A percentile compares a stretch with the other conserved stretches of the same genome.
phyloP scores from a whole-genome alignment of 2,329 filamentous ascomycete genomes.

The Diaporthe caulivora region DNA sequence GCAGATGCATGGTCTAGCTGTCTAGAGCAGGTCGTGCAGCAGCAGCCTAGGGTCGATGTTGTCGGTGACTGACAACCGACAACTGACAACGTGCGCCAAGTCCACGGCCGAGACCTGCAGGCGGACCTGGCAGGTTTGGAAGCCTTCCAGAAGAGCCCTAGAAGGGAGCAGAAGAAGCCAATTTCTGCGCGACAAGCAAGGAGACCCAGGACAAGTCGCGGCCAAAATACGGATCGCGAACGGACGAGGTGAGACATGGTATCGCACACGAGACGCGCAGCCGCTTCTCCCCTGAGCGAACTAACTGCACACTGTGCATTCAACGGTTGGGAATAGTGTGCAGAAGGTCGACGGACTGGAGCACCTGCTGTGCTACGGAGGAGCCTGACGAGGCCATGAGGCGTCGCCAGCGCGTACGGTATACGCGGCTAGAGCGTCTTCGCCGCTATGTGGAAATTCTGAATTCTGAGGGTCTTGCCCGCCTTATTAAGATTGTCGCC shows the following conservation, averaged over 20 bases:
- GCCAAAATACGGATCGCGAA: background rate
- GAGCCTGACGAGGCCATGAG: background rate
- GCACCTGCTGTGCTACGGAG: background rate
- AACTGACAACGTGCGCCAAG: conserved; percentile 29
- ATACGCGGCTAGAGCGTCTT: conserved; percentile 20
- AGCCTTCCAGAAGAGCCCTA: conserved; percentile 36
- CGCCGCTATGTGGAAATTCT: background rate
- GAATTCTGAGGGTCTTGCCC: background rate
- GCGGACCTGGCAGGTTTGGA: conserved; percentile 18
- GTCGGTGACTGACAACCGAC: background rate
- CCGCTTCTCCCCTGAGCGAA: background rate
- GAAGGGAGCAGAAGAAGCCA: conserved; percentile 2
- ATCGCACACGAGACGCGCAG: conserved; percentile 16
- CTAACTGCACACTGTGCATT: background rate
- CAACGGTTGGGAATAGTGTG: conserved; percentile 6
- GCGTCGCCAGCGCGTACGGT: background rate
- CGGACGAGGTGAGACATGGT: conserved; percentile 27
- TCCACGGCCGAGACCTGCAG: conserved; percentile 15
- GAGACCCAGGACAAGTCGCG: conserved; percentile 17
- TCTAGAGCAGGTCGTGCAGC: conserved; percentile 10
- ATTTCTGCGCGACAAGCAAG: conserved; percentile 33
- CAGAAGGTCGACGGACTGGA: background rate
- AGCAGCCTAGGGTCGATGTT: background rate
- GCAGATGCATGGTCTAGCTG: background rate
- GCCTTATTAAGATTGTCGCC: background rate